phyloP scores from a whole-genome alignment of 2,329 filamentous ascomycete species.

The Anisogramma anomala region DNA sequence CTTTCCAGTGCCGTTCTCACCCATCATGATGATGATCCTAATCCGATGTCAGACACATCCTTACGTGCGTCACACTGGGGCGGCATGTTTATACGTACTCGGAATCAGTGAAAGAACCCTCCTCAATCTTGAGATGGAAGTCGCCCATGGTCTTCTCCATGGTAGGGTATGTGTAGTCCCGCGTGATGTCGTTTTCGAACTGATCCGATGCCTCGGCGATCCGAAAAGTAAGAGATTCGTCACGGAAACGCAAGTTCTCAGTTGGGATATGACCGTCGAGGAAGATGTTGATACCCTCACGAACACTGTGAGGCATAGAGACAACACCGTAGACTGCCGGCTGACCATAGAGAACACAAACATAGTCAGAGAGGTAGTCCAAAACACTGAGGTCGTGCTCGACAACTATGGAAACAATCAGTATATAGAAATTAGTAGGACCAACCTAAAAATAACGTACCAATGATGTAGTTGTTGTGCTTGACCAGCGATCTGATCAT shows the following conservation, averaged over 20 bases:
- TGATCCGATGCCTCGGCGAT: constrained; percentile 85
- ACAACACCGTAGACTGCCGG: constrained; percentile 97
- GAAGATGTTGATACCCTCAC: constrained; percentile 95
- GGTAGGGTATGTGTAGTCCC: constrained; percentile 73
- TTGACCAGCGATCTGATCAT: constrained; percentile 86
- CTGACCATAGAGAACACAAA: constrained; percentile 92
- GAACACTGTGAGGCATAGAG: constrained; percentile 86
- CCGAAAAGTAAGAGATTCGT: constrained; percentile 92
- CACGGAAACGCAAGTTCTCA: constrained; percentile 95
- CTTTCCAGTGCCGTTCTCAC: constrained; percentile 98
- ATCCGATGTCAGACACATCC: neutral
- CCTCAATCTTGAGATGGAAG: constrained; percentile 74
- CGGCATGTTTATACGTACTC: constrained; percentile 33
- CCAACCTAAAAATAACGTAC: constrained; percentile 8
- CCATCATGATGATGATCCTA: constrained; percentile 95
- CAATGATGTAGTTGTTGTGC: constrained; percentile 85
- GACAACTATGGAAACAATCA: constrained; percentile 46
- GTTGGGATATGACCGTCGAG: constrained; percentile 95
- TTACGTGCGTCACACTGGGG: too few relatives aligned
- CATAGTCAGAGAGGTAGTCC: constrained; percentile 97
- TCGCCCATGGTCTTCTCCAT: constrained; percentile 90
- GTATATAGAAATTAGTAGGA: too few relatives aligned
- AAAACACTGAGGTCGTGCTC: constrained; percentile 98
- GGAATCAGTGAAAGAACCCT: constrained; percentile 87
- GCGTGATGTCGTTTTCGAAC: constrained; percentile 70